Evolutionary conservation across 83 land plant genomes (phyloP).

Genomic region (Picea engelmannii): DNA sequence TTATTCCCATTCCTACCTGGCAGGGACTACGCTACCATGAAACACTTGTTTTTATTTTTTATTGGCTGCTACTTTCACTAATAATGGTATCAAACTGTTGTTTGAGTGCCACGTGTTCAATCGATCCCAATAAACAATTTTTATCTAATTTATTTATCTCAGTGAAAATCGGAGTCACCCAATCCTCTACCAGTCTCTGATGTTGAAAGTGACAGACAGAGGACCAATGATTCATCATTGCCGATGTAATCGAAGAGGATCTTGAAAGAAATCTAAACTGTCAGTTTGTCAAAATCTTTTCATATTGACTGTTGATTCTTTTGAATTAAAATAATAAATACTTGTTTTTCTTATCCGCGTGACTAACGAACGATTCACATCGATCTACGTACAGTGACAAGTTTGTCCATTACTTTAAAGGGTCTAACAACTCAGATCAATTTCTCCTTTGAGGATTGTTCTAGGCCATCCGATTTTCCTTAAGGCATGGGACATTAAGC

Average conservation of each 20-base stretch:
- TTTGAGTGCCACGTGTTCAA: no score
- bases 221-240: background rate
- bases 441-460: background rate
- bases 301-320: background rate
- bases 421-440: background rate
- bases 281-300: background rate
- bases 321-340: background rate
- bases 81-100: no score
- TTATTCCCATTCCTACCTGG: no score
- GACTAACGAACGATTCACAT: slow-evolving; percentile 1
- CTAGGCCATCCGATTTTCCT: no score
- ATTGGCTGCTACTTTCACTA: no score
- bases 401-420: background rate
- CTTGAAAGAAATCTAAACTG: background rate
- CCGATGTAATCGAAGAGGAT: background rate
- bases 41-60: no score
- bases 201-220: background rate
- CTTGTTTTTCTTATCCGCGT: background rate
- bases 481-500: background rate
- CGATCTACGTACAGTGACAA: background rate
- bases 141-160: no score
- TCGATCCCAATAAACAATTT: no score
- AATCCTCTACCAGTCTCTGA: background rate
- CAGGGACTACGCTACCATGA: no score
- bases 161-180: background rate